A percentile compares a stretch with the other conserved stretches of the same genome.
These are phyloP conservation scores for Breynia disticha DNA, from an alignment of 441 rosid genomes.

Conservation along the genomic window DNA sequence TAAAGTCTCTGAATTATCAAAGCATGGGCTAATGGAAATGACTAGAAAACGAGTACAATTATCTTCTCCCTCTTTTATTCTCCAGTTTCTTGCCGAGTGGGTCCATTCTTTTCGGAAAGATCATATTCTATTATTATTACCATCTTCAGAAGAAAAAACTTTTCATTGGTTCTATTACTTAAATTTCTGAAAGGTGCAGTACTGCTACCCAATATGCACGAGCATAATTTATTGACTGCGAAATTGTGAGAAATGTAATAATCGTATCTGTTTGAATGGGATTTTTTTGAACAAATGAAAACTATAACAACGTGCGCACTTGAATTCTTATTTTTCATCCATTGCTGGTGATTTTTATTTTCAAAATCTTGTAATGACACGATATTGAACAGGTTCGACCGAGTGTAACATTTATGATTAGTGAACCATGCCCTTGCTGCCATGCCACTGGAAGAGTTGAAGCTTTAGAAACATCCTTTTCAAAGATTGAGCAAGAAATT, in stretches of 20 bases:
- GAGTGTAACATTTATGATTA: constrained; percentile 90
- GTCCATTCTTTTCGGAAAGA: not conserved
- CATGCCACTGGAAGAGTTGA: constrained; percentile 95
- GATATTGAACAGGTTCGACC: constrained; percentile 74
- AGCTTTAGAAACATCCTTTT: constrained; percentile 90
- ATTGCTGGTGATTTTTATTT: too few species aligned
- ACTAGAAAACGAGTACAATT: constrained; percentile 82
- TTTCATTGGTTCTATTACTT: too few species aligned
- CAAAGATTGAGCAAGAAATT: constrained; percentile 93
- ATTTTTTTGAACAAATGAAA: too few species aligned
- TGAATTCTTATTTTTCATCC: too few species aligned
- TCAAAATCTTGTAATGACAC: constrained; percentile 9
- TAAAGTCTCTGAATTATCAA: constrained; percentile 88
- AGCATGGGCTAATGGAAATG: constrained; percentile 95
- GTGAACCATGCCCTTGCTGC: constrained; percentile 90
- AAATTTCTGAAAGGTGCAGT: too few species aligned
- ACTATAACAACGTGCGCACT: too few species aligned
- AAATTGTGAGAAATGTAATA: too few species aligned
- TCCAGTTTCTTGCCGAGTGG: constrained; percentile 1
- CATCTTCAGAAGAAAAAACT: too few species aligned
- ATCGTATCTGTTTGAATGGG: too few species aligned
- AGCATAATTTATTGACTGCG: too few species aligned
- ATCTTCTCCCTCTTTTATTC: constrained; percentile 8
- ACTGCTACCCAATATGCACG: too few species aligned
- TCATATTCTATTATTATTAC: too few species aligned